These are phyloP conservation scores for Funneliformis mosseae DNA, from an alignment of 192 early-diverging fungal genomes.

Conservation along the genomic window DNA sequence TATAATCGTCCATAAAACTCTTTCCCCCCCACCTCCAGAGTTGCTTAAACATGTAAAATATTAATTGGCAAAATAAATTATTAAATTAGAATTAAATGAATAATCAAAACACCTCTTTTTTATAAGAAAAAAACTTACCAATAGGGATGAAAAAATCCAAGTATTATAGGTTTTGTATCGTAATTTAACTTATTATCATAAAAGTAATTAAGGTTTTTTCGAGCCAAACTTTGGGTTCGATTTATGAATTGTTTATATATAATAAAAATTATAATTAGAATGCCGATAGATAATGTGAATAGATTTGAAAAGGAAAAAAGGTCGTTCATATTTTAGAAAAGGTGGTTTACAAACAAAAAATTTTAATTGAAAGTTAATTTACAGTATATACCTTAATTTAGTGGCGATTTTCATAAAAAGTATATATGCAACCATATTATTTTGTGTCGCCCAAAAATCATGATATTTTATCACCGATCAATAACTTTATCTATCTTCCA, in stretches of 20 bases:
- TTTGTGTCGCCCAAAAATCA: too few species aligned
- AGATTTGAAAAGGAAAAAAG: neutral
- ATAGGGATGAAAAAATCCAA: slow-evolving; percentile 94
- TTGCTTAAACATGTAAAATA: slow-evolving; percentile 51
- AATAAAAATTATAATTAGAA: neutral
- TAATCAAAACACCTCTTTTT: neutral
- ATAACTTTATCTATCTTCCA: too few species aligned
- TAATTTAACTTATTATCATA: neutral
- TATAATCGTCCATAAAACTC: slow-evolving; percentile 93
- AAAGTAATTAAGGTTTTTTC: neutral
- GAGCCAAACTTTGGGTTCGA: neutral
- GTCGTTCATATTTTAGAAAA: neutral
- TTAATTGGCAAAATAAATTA: slow-evolving; percentile 9
- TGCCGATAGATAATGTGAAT: neutral
- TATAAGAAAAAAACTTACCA: slow-evolving; percentile 51
- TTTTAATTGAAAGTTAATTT: too few species aligned
- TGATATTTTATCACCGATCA: too few species aligned
- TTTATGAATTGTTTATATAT: neutral
- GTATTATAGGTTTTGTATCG: slow-evolving; percentile 42
- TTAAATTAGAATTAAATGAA: neutral
- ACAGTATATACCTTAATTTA: too few species aligned
- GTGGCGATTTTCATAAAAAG: too few species aligned
- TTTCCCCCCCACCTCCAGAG: slow-evolving; percentile 93
- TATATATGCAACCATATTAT: too few species aligned
- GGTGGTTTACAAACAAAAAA: too few species aligned